Evolutionary conservation across 768 basidiomycete genomes (phyloP).

Genomic region (Strobilomyces dryophilus): DNA sequence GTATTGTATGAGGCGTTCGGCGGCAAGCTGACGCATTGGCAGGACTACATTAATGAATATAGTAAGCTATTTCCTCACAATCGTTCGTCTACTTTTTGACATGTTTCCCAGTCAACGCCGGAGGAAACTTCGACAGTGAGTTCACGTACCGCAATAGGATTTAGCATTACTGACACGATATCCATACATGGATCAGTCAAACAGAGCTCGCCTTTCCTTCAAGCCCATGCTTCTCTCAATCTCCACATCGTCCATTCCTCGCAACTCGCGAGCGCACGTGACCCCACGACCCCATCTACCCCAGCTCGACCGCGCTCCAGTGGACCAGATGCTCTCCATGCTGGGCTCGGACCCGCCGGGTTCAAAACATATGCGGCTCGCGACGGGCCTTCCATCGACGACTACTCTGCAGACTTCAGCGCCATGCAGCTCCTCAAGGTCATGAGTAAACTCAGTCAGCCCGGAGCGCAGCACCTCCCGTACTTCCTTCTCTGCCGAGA

Average conservation of each 20-base stretch:
- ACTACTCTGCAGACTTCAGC: constrained; percentile 64
- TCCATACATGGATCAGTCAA: constrained; percentile 54
- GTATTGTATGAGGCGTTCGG: constrained; percentile 75
- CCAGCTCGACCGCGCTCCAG: constrained; percentile 34
- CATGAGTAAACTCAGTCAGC: constrained; percentile 71
- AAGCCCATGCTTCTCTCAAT: constrained; percentile 79
- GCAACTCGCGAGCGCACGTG: constrained; percentile 44
- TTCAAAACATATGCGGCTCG: constrained; percentile 50
- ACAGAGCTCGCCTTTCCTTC: constrained; percentile 79
- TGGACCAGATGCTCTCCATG: constrained; percentile 50
- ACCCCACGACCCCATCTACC: constrained; percentile 29
- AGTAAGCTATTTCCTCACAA: constrained; percentile 32
- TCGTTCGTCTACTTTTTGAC: neutral
- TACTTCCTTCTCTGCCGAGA: constrained; percentile 83
- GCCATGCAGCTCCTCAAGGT: constrained; percentile 77
- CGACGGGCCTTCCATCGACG: constrained; percentile 32
- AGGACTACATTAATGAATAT: constrained; percentile 75
- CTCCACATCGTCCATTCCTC: constrained; percentile 85
- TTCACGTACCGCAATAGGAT: constrained; percentile 1
- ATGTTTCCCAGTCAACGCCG: constrained; percentile 57
- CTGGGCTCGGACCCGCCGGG: constrained; percentile 55
- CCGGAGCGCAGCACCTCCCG: constrained; percentile 57
- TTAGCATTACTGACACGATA: constrained; percentile 7
- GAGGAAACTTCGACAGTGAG: constrained; percentile 69
- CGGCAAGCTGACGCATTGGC: constrained; percentile 80